Conservation (phyloP, 1,139 yeast genomes). For the Saccharomycopsis hybrid region DNA sequence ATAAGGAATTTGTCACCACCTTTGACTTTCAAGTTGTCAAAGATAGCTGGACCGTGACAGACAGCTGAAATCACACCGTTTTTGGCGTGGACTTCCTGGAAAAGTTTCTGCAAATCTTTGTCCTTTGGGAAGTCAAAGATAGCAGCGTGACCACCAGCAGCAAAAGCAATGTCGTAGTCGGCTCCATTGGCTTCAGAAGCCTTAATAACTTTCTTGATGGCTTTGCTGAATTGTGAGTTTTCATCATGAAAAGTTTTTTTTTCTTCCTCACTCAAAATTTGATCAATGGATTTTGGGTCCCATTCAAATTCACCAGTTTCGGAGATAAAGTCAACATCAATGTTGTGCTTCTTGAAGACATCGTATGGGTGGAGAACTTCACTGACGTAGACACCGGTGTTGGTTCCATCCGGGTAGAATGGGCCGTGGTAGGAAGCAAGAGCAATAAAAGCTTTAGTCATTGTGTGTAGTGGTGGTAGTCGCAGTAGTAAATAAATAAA, state of each 20-base stretch:
- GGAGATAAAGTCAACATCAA: slow-evolving; percentile 48
- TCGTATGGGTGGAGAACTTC: slow-evolving; percentile 56
- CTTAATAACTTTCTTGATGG: slow-evolving; percentile 34
- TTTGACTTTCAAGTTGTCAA: slow-evolving; percentile 39
- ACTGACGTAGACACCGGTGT: slow-evolving; percentile 49
- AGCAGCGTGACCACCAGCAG: slow-evolving; percentile 65
- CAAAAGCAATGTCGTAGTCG: slow-evolving; percentile 50
- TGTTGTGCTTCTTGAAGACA: slow-evolving; percentile 40
- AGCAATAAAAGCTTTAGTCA: slow-evolving; percentile 41
- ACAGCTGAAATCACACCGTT: slow-evolving; percentile 57
- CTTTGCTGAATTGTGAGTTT: slow-evolving; percentile 34
- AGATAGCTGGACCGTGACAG: slow-evolving; percentile 60
- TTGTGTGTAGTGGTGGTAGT: slow-evolving; percentile 1
- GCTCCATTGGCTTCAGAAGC: slow-evolving; percentile 39
- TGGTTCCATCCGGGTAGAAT: slow-evolving; percentile 50
- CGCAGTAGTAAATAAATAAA: neutral
- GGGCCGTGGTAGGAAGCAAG: slow-evolving; percentile 42
- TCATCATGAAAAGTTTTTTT: slow-evolving; percentile 33
- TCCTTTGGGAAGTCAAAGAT: slow-evolving; percentile 52
- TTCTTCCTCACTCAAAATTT: slow-evolving; percentile 41
- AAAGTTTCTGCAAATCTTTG: slow-evolving; percentile 38
- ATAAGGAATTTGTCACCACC: slow-evolving; percentile 39
- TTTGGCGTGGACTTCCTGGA: slow-evolving; percentile 39
- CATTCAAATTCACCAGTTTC: slow-evolving; percentile 50
- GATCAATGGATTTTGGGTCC: slow-evolving; percentile 46